These are phyloP conservation scores for Verticillium klebahnii DNA, from an alignment of 2,329 filamentous ascomycete species.

Conservation along the genomic window DNA sequence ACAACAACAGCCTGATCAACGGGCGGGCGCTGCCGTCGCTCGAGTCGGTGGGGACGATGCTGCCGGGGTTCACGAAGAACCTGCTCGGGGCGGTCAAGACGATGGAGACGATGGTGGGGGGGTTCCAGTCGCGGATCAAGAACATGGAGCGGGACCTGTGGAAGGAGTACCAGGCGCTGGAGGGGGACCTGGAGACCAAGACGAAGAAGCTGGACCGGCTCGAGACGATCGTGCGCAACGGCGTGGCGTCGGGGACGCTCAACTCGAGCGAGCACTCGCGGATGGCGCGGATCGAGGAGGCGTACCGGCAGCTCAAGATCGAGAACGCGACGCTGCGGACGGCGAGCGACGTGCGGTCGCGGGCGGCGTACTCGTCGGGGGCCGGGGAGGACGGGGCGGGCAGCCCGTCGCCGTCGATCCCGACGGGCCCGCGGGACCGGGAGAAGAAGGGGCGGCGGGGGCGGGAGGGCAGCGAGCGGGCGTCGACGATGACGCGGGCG, in stretches of 20 bases:
- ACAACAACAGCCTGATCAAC: slow-evolving; percentile 84
- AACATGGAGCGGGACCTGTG: slow-evolving; percentile 84
- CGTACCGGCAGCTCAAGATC: slow-evolving; percentile 59
- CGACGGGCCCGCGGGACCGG: slow-evolving; percentile 46
- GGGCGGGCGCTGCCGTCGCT: slow-evolving; percentile 77
- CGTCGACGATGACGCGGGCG: slow-evolving; percentile 24
- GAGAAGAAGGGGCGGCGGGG: slow-evolving; percentile 15
- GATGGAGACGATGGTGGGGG: slow-evolving; percentile 73
- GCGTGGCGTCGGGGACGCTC: slow-evolving; percentile 45
- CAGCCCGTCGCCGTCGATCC: slow-evolving; percentile 50
- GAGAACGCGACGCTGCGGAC: slow-evolving; percentile 66
- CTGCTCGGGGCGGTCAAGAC: slow-evolving; percentile 81
- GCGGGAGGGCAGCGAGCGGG: slow-evolving; percentile 7
- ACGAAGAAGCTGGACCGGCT: slow-evolving; percentile 83
- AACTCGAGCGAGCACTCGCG: slow-evolving; percentile 39
- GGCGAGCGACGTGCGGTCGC: slow-evolving; percentile 52
- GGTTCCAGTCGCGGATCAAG: slow-evolving; percentile 76
- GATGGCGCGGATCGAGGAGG: slow-evolving; percentile 52
- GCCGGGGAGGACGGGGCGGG: slow-evolving; percentile 30
- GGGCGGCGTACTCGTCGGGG: slow-evolving; percentile 37
- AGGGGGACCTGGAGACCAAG: slow-evolving; percentile 73
- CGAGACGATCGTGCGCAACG: slow-evolving; percentile 71
- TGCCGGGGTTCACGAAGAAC: slow-evolving; percentile 87
- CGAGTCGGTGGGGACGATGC: slow-evolving; percentile 79
- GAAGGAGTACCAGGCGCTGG: slow-evolving; percentile 84